phyloP scores from a whole-genome alignment of 495 filamentous ascomycete genomes.

The Ramalina intermedia region DNA sequence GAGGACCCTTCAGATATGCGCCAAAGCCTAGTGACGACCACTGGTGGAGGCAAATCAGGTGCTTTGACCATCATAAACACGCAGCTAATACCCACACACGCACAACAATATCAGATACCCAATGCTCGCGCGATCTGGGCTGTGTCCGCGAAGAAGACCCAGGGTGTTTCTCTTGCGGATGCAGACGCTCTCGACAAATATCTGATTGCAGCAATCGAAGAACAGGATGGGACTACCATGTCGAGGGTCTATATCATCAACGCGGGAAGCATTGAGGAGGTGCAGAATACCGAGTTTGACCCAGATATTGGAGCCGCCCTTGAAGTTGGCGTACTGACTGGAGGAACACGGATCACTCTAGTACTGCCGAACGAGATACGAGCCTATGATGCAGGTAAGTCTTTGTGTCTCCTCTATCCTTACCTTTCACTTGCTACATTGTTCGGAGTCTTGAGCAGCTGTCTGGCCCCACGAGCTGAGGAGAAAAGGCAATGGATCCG shows the following conservation, averaged over 20 bases:
- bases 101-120: conserved; percentile 36
- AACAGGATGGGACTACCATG: conserved; percentile 38
- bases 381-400: conserved; percentile 74
- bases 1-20: conserved; percentile 24
- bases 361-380: conserved; percentile 70
- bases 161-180: conserved; percentile 16
- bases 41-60: conserved; percentile 55
- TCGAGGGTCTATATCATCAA: conserved; percentile 43
- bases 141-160: conserved; percentile 37
- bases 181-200: conserved; percentile 49
- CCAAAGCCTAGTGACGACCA: conserved; percentile 56
- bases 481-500: no score
- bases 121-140: conserved; percentile 51
- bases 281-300: conserved; percentile 71
- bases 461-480: no score
- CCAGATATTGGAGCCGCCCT: conserved; percentile 69
- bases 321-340: conserved; percentile 63
- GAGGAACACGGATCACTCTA: conserved; percentile 65
- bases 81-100: conserved; percentile 51
- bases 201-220: conserved; percentile 52
- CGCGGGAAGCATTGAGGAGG: conserved; percentile 46
- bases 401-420: not conserved
- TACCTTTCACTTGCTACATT: conserved; percentile 1
- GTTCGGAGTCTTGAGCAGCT: not conserved
- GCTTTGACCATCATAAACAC: conserved; percentile 60